Conservation (phyloP, 345 rosid species). For the Brassica incana region DNA sequence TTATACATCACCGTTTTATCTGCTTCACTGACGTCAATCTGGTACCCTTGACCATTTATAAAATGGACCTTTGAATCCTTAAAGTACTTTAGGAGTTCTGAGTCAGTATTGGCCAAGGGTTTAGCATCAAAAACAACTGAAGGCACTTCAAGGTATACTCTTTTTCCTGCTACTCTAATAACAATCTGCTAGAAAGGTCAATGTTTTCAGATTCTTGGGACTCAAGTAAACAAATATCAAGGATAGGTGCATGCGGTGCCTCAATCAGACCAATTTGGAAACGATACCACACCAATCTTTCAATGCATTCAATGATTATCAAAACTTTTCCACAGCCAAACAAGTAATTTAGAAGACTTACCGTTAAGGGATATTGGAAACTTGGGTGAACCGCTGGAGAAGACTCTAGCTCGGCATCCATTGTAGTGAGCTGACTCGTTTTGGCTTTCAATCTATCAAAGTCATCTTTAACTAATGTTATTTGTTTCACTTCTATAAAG, state of each 20-base stretch:
- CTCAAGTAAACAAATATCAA: not conserved
- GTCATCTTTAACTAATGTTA: not conserved
- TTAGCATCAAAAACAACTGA: not conserved
- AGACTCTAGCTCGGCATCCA: constrained; percentile 6
- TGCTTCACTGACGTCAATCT: not conserved
- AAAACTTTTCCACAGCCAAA: not conserved
- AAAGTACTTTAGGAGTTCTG: not conserved
- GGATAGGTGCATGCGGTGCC: too few relatives aligned
- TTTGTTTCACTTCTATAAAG: not conserved
- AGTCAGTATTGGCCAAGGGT: not conserved
- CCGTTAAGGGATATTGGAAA: not conserved
- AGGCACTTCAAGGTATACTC: not conserved
- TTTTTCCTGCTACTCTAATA: not conserved
- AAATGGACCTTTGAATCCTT: not conserved
- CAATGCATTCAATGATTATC: not conserved
- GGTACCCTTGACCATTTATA: not conserved
- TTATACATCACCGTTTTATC: not conserved
- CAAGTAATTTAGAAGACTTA: not conserved
- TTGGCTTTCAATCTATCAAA: not conserved
- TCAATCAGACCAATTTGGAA: too few relatives aligned
- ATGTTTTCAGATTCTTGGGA: not conserved
- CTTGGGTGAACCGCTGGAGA: not conserved
- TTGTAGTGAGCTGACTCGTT: not conserved
- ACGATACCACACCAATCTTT: too few relatives aligned
- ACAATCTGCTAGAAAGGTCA: not conserved